A percentile compares a stretch with the other conserved stretches of the same genome.
These are phyloP conservation scores for Discostella pseudostelligera DNA, from an alignment of 108 stramenopile genomes.

Conservation along the genomic window DNA sequence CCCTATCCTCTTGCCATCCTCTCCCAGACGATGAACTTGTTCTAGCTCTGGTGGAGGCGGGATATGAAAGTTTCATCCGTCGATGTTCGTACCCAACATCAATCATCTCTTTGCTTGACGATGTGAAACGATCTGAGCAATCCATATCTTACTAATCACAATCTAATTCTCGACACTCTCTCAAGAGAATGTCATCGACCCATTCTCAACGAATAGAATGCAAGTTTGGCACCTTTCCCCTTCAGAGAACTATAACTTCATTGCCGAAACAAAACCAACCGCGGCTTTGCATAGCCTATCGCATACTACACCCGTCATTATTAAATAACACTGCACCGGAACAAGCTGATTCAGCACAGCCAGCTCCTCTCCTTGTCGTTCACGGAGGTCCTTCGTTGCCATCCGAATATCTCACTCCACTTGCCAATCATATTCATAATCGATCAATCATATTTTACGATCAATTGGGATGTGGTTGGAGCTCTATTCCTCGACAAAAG, in stretches of 20 bases:
- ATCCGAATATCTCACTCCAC: slow-evolving; percentile 46
- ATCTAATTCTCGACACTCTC: background rate
- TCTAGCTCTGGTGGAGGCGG: too few relatives aligned
- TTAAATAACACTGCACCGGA: slow-evolving; percentile 1
- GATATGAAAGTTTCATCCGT: too few relatives aligned
- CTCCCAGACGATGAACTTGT: too few relatives aligned
- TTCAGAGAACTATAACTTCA: slow-evolving; percentile 10
- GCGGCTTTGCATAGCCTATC: slow-evolving; percentile 36
- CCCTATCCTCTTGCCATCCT: too few relatives aligned
- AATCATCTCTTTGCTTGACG: too few relatives aligned
- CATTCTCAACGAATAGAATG: slow-evolving; percentile 1
- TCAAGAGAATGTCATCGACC: background rate
- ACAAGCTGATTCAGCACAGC: background rate
- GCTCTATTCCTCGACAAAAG: slow-evolving; percentile 35
- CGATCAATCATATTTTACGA: slow-evolving; percentile 47
- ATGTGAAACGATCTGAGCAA: too few relatives aligned
- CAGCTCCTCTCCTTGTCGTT: slow-evolving; percentile 30
- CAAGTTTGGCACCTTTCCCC: slow-evolving; percentile 30
- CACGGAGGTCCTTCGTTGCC: slow-evolving; percentile 51
- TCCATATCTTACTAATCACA: too few relatives aligned
- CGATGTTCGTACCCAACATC: too few relatives aligned
- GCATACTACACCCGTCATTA: slow-evolving; percentile 32
- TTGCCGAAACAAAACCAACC: slow-evolving; percentile 6
- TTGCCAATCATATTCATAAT: slow-evolving; percentile 27
- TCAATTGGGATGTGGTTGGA: slow-evolving; percentile 53